Conservation (phyloP, 2,329 filamentous ascomycete genomes). For the Alternaria viburni region DNA sequence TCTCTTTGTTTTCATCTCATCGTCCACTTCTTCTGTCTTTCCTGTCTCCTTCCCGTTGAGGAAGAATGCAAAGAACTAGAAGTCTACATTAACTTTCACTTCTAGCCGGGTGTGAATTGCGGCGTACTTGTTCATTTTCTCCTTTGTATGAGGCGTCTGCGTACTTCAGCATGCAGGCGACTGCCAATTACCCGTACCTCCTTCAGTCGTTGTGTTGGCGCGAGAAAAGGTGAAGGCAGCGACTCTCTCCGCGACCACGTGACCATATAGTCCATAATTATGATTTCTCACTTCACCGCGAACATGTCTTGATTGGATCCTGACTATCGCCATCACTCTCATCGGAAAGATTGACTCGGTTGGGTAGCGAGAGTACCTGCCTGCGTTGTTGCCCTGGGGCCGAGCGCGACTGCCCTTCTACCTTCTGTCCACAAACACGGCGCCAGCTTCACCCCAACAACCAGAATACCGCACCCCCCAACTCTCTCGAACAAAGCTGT, state of each 20-base stretch:
- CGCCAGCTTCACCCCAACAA: neutral
- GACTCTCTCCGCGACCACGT: neutral
- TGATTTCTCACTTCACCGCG: neutral
- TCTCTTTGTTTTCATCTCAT: neutral
- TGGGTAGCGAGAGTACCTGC: neutral
- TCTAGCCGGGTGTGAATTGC: neutral
- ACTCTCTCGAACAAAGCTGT: neutral
- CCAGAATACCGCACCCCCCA: neutral
- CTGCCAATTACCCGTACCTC: neutral
- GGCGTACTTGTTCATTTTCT: neutral
- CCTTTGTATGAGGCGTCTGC: neutral
- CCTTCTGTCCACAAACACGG: neutral
- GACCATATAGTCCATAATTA: neutral
- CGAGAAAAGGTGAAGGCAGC: neutral
- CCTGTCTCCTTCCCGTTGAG: neutral
- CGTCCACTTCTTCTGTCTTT: neutral
- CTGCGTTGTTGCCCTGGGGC: neutral
- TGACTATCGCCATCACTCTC: neutral
- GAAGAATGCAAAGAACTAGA: neutral
- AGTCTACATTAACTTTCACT: neutral
- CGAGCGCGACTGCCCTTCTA: slow-evolving; percentile 1
- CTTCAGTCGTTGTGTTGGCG: neutral
- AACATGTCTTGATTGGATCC: neutral
- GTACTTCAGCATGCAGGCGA: neutral
- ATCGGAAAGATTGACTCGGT: neutral